Evolutionary conservation across 768 basidiomycete species (phyloP).

Genomic region (Pleurotus pulmonarius): DNA sequence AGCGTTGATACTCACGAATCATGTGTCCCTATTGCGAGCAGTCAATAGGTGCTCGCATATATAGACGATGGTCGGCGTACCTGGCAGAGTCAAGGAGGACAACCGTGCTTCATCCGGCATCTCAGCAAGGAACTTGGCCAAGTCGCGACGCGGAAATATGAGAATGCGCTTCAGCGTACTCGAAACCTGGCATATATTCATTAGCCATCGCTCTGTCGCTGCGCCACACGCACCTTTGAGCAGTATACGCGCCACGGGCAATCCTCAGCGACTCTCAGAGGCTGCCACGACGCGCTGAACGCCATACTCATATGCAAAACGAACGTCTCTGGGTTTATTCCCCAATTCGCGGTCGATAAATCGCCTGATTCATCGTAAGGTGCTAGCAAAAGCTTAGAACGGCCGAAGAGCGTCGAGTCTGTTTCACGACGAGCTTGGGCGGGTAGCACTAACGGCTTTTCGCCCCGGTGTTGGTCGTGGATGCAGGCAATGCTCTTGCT

Average conservation of each 20-base stretch:
- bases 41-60: slow-evolving; percentile 8
- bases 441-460: slow-evolving; percentile 2
- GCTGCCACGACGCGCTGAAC: slow-evolving; percentile 41
- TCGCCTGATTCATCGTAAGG: neutral
- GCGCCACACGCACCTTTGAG: slow-evolving; percentile 38
- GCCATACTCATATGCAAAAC: slow-evolving; percentile 25
- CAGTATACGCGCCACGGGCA: slow-evolving; percentile 60
- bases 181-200: slow-evolving; percentile 34
- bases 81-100: slow-evolving; percentile 77
- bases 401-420: neutral
- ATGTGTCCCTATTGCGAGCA: slow-evolving; percentile 44
- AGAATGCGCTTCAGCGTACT: slow-evolving; percentile 42
- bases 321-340: slow-evolving; percentile 21
- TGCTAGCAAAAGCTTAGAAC: neutral
- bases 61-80: slow-evolving; percentile 33
- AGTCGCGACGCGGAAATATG: slow-evolving; percentile 56
- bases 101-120: slow-evolving; percentile 67
- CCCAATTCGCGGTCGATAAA: slow-evolving; percentile 10
- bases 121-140: slow-evolving; percentile 50
- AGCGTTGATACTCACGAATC: slow-evolving; percentile 49
- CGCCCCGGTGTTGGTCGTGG: neutral
- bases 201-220: neutral
- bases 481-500: slow-evolving; percentile 1
- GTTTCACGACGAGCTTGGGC: neutral
- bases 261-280: slow-evolving; percentile 33